Evolutionary conservation across 2,329 filamentous ascomycete species (phyloP), one percentile per base, ranked within the genome.

Genomic region (Sphaerulina populicola): DNA sequence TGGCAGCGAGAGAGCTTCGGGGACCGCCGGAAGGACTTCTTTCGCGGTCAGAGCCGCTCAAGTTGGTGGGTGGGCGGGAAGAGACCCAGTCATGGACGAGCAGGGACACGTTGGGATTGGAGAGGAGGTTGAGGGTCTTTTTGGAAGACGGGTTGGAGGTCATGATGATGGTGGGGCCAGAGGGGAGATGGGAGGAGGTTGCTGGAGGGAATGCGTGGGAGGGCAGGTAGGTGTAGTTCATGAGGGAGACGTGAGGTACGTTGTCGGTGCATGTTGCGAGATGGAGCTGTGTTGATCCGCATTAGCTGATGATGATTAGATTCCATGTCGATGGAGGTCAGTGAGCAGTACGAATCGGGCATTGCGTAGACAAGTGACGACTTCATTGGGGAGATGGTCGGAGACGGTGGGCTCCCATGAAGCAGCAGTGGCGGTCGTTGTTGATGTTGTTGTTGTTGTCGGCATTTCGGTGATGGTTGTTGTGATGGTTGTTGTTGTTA

Each of bases 1-100:
- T 78, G 23, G 82, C 81, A 6, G 91, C 89, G 12, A 97, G 78
- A 55, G 83, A 86, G 35, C 86, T 89, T 11, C 82, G 78, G 55
- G 69, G 65, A 45, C 80, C 80, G 44, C 77, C 83, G 14, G 74
- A 78, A 23, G 80, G 83, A 36, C 81, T 85, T 55, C 80, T 82
- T 45, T 74, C 78, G 54, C 74, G 77, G 42, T 63, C 62, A 35
- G 44, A 49, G 29, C 53, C 54, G 37, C 56, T 78, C 73, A 40
- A 77, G 74, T 71, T 66, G 49, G 75, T 72, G 0, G 88, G 87
- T 1, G 91, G 90, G 1, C 93, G 83, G 69, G 94, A 88, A 1
- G 88, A 94, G 52, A 95, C 86, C 93, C 90, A 98, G 72, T 97
- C 93, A 72, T 98, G 93, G 6, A 97, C 93, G n/a, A 97, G 80